Percentiles rank a stretch among this genome's conserved stretches.
Conservation (phyloP, 495 filamentous ascomycete genomes). For the Neurospora sp. region DNA sequence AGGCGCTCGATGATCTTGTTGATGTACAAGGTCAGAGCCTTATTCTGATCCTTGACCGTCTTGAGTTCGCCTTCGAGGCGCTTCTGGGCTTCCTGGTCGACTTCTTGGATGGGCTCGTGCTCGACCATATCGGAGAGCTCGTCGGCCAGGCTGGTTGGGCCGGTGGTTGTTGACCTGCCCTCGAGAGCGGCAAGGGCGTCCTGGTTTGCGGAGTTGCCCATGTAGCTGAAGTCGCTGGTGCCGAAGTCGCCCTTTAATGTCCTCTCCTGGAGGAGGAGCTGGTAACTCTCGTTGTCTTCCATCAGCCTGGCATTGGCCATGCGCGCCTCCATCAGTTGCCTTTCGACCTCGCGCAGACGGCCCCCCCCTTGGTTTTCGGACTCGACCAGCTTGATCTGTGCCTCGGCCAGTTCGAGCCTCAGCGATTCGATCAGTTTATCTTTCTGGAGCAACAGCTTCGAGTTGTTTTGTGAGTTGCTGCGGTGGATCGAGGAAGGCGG, state of each 20-base stretch:
- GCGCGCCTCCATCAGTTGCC: slow-evolving; percentile 73
- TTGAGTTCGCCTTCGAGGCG: slow-evolving; percentile 72
- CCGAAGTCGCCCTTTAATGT: slow-evolving; percentile 90
- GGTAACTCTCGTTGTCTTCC: slow-evolving; percentile 98
- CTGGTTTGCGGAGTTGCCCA: slow-evolving; percentile 45
- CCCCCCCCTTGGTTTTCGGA: slow-evolving; percentile 86
- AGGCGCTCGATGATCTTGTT: slow-evolving; percentile 96
- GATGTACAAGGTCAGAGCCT: slow-evolving; percentile 91
- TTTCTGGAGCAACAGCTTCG: slow-evolving; percentile 82
- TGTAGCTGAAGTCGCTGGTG: slow-evolving; percentile 66
- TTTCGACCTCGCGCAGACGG: slow-evolving; percentile 76
- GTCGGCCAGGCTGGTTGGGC: slow-evolving; percentile 62
- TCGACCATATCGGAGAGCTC: slow-evolving; percentile 60
- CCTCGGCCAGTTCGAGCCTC: slow-evolving; percentile 82
- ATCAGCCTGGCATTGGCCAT: slow-evolving; percentile 91
- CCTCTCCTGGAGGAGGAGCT: slow-evolving; percentile 83
- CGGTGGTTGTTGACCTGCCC: slow-evolving; percentile 36
- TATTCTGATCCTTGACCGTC: slow-evolving; percentile 85
- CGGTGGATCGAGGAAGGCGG: slow-evolving; percentile 74
- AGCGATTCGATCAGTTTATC: slow-evolving; percentile 92
- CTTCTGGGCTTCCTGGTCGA: slow-evolving; percentile 47
- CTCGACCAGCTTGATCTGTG: slow-evolving; percentile 91
- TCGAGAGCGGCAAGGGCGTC: slow-evolving; percentile 47
- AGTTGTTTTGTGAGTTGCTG: slow-evolving; percentile 74
- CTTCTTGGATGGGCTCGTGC: slow-evolving; percentile 40